These are phyloP conservation scores for Tothia fuscella DNA, from an alignment of 2,329 filamentous ascomycete genomes.

Conservation along the genomic window DNA sequence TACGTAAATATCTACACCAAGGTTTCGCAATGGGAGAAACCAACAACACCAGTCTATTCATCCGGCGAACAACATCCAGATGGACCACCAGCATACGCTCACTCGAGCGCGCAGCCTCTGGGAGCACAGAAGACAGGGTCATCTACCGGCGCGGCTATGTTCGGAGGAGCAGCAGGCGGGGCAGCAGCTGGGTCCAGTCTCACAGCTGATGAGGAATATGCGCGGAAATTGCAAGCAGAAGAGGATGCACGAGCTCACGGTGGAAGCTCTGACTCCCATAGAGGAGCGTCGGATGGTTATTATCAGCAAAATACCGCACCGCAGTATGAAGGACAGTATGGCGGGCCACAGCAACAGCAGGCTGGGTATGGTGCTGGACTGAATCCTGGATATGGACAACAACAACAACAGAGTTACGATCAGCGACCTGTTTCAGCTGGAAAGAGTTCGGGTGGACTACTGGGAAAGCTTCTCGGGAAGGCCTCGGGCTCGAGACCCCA, in stretches of 20 bases:
- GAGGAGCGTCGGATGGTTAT: slow-evolving; percentile 35
- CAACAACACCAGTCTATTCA: slow-evolving; percentile 51
- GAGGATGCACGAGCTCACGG: slow-evolving; percentile 52
- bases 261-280: slow-evolving; percentile 31
- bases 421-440: slow-evolving; percentile 22
- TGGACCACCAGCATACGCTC: slow-evolving; percentile 55
- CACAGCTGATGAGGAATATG: slow-evolving; percentile 61
- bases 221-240: slow-evolving; percentile 69
- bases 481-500: slow-evolving; percentile 11
- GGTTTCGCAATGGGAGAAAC: slow-evolving; percentile 81
- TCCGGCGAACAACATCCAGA: slow-evolving; percentile 38
- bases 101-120: slow-evolving; percentile 33
- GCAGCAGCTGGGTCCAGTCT: slow-evolving; percentile 19
- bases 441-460: slow-evolving; percentile 32
- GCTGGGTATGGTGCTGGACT: slow-evolving; percentile 14
- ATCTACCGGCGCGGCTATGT: slow-evolving; percentile 19
- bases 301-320: slow-evolving; percentile 23
- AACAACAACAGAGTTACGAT: slow-evolving; percentile 19
- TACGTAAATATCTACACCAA: slow-evolving; percentile 85
- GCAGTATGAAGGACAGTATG: slow-evolving; percentile 6
- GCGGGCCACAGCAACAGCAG: slow-evolving; percentile 12
- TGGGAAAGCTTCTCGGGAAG: slow-evolving; percentile 44
- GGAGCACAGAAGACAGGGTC: slow-evolving; percentile 32
- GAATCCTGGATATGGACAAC: slow-evolving; percentile 22
- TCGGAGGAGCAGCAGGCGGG: slow-evolving; percentile 9